phyloP scores from a whole-genome alignment of 2,329 filamentous ascomycete genomes.

The Hypoxylon sp. region DNA sequence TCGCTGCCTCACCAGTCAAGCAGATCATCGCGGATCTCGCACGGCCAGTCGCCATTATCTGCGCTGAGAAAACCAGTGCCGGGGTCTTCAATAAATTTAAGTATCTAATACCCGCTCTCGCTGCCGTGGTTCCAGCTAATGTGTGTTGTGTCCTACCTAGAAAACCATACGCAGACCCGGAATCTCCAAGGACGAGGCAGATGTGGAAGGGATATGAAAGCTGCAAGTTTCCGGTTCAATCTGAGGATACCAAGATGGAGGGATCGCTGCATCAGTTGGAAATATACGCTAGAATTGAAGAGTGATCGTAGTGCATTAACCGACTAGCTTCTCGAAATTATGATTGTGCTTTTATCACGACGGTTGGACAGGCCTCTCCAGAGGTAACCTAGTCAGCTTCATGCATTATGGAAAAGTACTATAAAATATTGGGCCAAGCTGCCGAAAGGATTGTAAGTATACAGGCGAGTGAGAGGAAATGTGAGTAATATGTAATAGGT shows the following conservation, averaged over 20 bases:
- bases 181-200: background rate
- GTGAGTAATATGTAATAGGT: no score
- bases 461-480: no score
- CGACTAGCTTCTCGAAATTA: background rate
- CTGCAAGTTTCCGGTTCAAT: background rate
- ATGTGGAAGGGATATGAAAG: conserved; percentile 10
- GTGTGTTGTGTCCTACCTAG: background rate
- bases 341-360: no score
- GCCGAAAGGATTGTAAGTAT: no score
- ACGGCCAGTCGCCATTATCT: conserved; percentile 48
- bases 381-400: no score
- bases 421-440: no score
- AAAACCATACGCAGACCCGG: background rate
- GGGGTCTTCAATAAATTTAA: conserved; percentile 4
- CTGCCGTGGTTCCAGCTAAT: conserved; percentile 2
- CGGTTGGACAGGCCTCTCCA: no score
- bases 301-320: background rate
- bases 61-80: background rate
- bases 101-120: background rate
- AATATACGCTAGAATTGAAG: background rate
- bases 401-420: no score
- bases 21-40: conserved; percentile 58
- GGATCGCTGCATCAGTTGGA: conserved; percentile 4
- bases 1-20: conserved; percentile 33
- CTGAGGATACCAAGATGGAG: background rate